Conservation (phyloP, 305 asterid genomes). For the Solanum chacoense region DNA sequence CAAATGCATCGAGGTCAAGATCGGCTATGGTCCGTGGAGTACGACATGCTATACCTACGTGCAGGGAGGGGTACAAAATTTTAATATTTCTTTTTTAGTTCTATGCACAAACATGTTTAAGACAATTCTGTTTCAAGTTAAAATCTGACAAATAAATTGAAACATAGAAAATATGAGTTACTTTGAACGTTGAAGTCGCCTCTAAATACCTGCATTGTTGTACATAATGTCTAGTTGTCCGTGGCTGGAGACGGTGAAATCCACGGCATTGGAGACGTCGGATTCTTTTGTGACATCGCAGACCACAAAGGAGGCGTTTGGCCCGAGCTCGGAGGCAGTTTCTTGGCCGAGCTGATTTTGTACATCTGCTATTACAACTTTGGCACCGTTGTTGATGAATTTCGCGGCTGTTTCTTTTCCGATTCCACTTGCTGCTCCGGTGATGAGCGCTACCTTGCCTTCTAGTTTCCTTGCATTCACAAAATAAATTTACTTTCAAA, state of each 20-base stretch:
- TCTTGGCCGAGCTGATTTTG: constrained; percentile 33
- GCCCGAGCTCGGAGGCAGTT: constrained; percentile 49
- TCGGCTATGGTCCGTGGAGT: constrained; percentile 54
- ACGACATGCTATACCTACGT: constrained; percentile 47
- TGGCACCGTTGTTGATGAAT: constrained; percentile 64
- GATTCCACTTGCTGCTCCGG: constrained; percentile 77
- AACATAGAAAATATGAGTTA: neutral
- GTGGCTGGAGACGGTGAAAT: constrained; percentile 41
- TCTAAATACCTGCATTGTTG: constrained; percentile 67
- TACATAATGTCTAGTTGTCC: constrained; percentile 71
- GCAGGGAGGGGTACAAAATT: neutral
- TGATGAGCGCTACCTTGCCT: constrained; percentile 73
- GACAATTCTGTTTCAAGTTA: neutral
- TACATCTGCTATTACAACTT: constrained; percentile 62
- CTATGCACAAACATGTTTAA: too few relatives aligned
- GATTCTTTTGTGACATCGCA: constrained; percentile 67
- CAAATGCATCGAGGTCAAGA: constrained; percentile 52
- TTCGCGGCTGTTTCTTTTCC: constrained; percentile 70
- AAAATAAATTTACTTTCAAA: neutral
- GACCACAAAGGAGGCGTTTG: constrained; percentile 39
- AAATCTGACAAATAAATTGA: neutral
- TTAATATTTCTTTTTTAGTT: neutral
- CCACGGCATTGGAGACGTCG: constrained; percentile 53
- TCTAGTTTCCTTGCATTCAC: constrained; percentile 38
- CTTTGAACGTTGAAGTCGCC: neutral